These are phyloP conservation scores for Cladosporium cucumerinum DNA, from an alignment of 2,329 filamentous ascomycete species.

Conservation along the genomic window DNA sequence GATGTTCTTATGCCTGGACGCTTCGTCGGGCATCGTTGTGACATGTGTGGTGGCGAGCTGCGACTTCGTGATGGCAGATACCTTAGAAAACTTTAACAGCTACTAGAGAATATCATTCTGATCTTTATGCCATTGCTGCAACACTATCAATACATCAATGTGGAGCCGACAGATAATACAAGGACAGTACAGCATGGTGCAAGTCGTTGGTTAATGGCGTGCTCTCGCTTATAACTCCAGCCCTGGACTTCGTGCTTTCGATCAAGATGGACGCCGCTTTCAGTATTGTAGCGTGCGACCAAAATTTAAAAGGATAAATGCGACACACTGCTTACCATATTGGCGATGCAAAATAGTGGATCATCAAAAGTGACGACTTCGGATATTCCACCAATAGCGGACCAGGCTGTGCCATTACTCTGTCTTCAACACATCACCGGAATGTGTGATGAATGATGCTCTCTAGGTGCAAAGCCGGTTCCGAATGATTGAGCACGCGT, in stretches of 20 bases:
- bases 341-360: neutral
- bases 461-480: neutral
- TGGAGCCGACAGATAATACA: neutral
- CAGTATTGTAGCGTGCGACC: neutral
- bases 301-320: neutral
- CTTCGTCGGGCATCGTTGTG: neutral
- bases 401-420: neutral
- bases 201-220: neutral
- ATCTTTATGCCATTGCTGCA: neutral
- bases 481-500: neutral
- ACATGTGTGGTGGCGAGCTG: neutral
- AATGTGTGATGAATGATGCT: neutral
- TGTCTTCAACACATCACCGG: neutral
- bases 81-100: neutral
- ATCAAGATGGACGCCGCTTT: neutral
- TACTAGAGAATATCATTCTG: neutral
- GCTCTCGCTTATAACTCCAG: neutral
- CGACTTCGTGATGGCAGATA: neutral
- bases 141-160: neutral
- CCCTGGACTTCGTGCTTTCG: neutral
- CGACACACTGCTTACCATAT: neutral
- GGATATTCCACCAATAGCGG: neutral
- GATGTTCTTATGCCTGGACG: neutral
- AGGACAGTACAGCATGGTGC: neutral
- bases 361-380: neutral